A percentile compares a stretch with the other conserved stretches of the same genome.
phyloP scores from a whole-genome alignment of 176 grass and related monocot species.

The Sorghum bicolor region DNA sequence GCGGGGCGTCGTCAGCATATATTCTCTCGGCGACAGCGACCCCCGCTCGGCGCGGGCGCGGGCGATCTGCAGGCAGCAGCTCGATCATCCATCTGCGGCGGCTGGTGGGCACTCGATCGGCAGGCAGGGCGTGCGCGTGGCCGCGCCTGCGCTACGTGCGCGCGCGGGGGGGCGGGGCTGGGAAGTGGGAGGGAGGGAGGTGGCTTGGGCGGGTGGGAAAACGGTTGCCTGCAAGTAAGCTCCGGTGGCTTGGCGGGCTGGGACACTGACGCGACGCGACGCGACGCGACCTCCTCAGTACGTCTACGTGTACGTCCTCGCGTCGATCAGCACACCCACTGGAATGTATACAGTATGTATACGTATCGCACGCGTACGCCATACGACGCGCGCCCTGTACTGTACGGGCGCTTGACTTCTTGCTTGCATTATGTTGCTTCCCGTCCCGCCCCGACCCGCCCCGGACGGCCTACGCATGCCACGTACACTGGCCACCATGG shows the following conservation, averaged over 20 bases:
- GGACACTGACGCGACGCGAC: slow-evolving; percentile 25
- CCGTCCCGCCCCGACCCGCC: too few relatives aligned
- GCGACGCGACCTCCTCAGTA: too few relatives aligned
- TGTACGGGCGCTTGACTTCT: too few relatives aligned
- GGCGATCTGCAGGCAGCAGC: too few relatives aligned
- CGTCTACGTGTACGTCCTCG: too few relatives aligned
- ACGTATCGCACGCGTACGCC: too few relatives aligned
- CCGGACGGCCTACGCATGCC: background rate
- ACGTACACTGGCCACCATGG: background rate
- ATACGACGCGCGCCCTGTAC: too few relatives aligned
- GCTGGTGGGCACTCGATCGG: too few relatives aligned
- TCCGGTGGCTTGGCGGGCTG: slow-evolving; percentile 26
- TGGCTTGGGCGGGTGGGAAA: slow-evolving; percentile 51
- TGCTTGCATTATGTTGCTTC: too few relatives aligned
- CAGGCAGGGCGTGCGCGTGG: background rate
- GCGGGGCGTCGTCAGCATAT: slow-evolving; percentile 1
- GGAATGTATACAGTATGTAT: too few relatives aligned
- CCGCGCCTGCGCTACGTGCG: background rate
- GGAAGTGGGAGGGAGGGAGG: background rate
- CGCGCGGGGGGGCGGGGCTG: background rate
- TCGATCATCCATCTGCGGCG: too few relatives aligned
- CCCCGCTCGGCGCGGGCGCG: background rate
- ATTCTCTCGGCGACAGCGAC: slow-evolving; percentile 27
- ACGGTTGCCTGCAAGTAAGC: slow-evolving; percentile 68
- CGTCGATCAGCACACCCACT: too few relatives aligned